Conservation (phyloP, 768 basidiomycete genomes). For the Dictyophora rubrovolvata region DNA sequence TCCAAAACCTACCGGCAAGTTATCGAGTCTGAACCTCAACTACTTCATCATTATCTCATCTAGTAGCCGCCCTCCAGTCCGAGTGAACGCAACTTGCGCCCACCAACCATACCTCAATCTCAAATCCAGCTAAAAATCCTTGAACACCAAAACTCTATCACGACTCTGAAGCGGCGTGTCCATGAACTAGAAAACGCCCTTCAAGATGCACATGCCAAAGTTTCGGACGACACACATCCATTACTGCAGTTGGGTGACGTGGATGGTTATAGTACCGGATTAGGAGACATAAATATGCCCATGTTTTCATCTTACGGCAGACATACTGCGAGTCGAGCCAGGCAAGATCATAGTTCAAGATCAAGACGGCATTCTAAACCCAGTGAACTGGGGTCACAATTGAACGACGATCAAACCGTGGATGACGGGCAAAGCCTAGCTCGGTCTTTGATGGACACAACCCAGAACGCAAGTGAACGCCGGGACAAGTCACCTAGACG, state of each 20-base stretch:
- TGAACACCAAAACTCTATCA: constrained; percentile 52
- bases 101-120: neutral
- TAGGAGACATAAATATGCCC: constrained; percentile 55
- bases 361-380: too few relatives aligned
- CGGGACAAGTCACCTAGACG: constrained; percentile 19
- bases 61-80: neutral
- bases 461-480: neutral
- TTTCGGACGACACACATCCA: constrained; percentile 43
- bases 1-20: neutral
- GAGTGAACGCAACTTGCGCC: neutral
- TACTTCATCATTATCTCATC: neutral
- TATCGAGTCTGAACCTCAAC: neutral
- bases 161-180: constrained; percentile 46
- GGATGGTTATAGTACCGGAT: constrained; percentile 28
- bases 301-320: constrained; percentile 15
- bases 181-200: constrained; percentile 61
- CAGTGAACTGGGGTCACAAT: too few relatives aligned
- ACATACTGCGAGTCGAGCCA: too few relatives aligned
- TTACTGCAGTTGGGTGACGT: constrained; percentile 29
- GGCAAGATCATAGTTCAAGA: too few relatives aligned
- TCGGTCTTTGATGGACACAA: constrained; percentile 24
- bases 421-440: constrained; percentile 44
- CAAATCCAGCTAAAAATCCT: neutral
- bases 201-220: constrained; percentile 35
- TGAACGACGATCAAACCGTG: too few relatives aligned